These are phyloP conservation scores for Trichoderma harzianum DNA, from an alignment of 2,329 filamentous ascomycete genomes.

Conservation along the genomic window DNA sequence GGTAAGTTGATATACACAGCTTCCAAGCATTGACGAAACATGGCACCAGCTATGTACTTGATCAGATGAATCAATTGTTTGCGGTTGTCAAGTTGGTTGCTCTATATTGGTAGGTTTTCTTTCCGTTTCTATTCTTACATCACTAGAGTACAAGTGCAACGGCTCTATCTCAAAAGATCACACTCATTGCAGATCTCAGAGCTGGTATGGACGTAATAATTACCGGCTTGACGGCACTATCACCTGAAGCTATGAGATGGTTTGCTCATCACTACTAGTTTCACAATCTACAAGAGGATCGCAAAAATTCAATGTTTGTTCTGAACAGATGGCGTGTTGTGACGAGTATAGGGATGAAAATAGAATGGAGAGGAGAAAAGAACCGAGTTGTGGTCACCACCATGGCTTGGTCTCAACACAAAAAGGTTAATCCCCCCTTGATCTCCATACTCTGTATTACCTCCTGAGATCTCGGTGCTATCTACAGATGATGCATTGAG, in stretches of 20 bases:
- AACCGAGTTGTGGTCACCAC: not conserved
- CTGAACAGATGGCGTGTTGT: not conserved
- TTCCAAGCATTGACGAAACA: not conserved
- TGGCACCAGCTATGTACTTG: not conserved
- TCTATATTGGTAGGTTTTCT: accelerated
- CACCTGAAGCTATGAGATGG: not conserved
- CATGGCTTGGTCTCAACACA: not conserved
- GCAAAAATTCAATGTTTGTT: not conserved
- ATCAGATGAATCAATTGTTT: not conserved
- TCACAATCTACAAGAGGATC: accelerated
- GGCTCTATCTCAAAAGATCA: not conserved
- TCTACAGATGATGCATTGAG: not conserved
- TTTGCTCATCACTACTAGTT: not conserved
- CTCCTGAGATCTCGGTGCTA: not conserved
- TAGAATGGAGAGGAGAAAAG: not conserved
- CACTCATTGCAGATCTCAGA: not conserved
- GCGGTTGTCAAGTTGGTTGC: accelerated
- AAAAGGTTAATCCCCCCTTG: not conserved
- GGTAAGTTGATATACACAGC: not conserved
- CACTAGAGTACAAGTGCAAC: not conserved
- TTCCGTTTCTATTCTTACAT: not conserved
- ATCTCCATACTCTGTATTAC: not conserved
- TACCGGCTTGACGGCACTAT: accelerated
- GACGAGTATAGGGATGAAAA: not conserved
- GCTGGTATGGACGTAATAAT: not conserved